Evolutionary conservation across 305 asterid species (phyloP).

Genomic region (Galium porrigens): DNA sequence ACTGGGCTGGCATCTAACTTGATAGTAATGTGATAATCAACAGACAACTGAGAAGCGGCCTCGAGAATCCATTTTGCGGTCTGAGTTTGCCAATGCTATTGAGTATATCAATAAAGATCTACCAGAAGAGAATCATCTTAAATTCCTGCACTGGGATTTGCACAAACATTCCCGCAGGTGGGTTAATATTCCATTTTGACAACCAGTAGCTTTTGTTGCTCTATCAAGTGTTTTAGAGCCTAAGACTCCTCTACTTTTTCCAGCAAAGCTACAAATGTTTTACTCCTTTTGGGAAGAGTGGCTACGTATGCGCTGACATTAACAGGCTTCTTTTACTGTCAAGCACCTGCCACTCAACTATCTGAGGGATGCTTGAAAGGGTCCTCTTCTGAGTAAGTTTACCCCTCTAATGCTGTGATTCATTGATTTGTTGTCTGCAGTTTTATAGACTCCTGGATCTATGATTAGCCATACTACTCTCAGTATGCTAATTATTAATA

Average conservation of each 20-base stretch:
- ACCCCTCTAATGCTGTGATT: slow-evolving; percentile 8
- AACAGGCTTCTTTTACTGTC: slow-evolving; percentile 82
- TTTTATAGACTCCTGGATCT: background rate
- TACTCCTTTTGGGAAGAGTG: slow-evolving; percentile 72
- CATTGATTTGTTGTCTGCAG: background rate
- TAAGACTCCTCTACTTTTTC: slow-evolving; percentile 16
- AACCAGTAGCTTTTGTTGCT: slow-evolving; percentile 6
- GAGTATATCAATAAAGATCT: slow-evolving; percentile 67
- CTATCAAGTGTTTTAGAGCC: slow-evolving; percentile 19
- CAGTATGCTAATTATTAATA: background rate
- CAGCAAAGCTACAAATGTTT: slow-evolving; percentile 82
- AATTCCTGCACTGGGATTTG: slow-evolving; percentile 95
- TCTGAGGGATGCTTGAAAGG: slow-evolving; percentile 42
- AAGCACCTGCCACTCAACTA: slow-evolving; percentile 39
- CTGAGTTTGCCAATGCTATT: slow-evolving; percentile 85
- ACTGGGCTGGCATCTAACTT: slow-evolving; percentile 4
- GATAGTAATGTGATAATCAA: slow-evolving; percentile 20
- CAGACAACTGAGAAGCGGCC: slow-evolving; percentile 95
- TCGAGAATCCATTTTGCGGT: slow-evolving; percentile 86
- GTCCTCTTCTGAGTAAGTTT: slow-evolving; percentile 54
- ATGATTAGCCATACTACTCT: background rate
- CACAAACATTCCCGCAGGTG: slow-evolving; percentile 87
- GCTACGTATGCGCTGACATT: slow-evolving; percentile 76
- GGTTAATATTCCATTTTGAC: slow-evolving; percentile 8
- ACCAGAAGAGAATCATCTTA: slow-evolving; percentile 66